phyloP scores from a whole-genome alignment of 805 yeast genomes.

The Clavispora santaluciae region DNA sequence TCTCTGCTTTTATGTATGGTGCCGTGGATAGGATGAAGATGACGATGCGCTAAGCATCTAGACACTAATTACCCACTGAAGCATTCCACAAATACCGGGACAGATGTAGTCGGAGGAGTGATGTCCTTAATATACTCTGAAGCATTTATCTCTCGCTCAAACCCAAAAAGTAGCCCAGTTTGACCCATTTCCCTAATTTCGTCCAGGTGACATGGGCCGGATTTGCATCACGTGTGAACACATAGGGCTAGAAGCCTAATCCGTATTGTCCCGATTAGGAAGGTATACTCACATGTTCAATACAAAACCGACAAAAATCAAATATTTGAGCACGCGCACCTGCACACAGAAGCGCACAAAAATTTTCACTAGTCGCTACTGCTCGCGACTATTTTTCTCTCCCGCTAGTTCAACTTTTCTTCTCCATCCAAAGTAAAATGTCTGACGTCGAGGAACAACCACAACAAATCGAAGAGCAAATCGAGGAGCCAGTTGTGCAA shows the following conservation, averaged over 20 bases:
- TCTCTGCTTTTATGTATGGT: too few relatives aligned
- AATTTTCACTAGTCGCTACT: conserved; percentile 9
- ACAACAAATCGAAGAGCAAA: conserved; percentile 27
- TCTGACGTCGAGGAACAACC: conserved; percentile 76
- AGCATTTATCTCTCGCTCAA: too few relatives aligned
- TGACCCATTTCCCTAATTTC: neutral
- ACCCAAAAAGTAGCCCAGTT: too few relatives aligned
- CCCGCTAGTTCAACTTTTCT: conserved; percentile 7
- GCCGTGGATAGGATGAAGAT: too few relatives aligned
- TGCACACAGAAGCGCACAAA: conserved; percentile 11
- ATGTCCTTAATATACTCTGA: too few relatives aligned
- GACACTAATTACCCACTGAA: too few relatives aligned
- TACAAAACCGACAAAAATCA: conserved; percentile 4
- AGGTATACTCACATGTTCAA: conserved; percentile 16
- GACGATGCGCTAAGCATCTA: too few relatives aligned
- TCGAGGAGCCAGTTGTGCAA: conserved; percentile 71
- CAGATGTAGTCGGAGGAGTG: too few relatives aligned
- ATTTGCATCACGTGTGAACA: conserved; percentile 14
- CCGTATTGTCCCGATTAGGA: conserved; percentile 15
- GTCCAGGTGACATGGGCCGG: neutral
- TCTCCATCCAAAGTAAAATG: conserved; percentile 44
- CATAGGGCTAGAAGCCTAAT: conserved; percentile 11
- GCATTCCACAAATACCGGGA: too few relatives aligned
- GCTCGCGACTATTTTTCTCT: conserved; percentile 2
- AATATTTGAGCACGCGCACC: conserved; percentile 15